phyloP scores from a whole-genome alignment of 1,139 yeast species.

The Kurtzmaniella quercitrusa region DNA sequence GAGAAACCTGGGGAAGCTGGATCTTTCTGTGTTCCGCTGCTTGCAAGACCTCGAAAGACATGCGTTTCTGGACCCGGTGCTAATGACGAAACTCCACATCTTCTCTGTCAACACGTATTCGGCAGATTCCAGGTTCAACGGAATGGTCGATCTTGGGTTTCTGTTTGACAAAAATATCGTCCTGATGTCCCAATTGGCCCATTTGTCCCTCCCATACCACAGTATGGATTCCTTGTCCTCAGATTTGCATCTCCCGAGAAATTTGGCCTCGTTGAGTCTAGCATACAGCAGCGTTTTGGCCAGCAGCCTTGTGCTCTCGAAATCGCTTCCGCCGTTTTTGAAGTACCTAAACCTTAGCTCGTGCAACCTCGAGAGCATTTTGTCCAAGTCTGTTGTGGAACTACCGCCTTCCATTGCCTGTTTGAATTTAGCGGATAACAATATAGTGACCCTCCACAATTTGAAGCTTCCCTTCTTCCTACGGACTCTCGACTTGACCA shows the following conservation, averaged over 20 bases:
- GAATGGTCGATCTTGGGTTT: slow-evolving; percentile 3
- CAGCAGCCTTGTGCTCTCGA: not conserved
- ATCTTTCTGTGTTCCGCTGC: slow-evolving; percentile 1
- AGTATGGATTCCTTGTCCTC: not conserved
- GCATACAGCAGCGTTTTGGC: not conserved
- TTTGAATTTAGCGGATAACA: slow-evolving; percentile 4
- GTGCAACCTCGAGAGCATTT: slow-evolving; percentile 1
- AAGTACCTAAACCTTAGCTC: slow-evolving; percentile 2
- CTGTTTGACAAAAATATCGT: not conserved
- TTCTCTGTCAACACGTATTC: slow-evolving; percentile 2
- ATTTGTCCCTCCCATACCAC: slow-evolving; percentile 5
- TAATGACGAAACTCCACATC: not conserved
- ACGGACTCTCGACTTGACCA: slow-evolving; percentile 3
- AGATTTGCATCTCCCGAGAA: slow-evolving; percentile 1
- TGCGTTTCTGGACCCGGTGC: not conserved
- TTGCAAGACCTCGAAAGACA: slow-evolving; percentile 1
- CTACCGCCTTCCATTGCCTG: slow-evolving; percentile 3
- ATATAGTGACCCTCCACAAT: not conserved
- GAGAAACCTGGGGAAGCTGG: not conserved
- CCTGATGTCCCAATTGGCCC: not conserved
- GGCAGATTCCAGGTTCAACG: not conserved
- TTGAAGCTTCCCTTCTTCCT: slow-evolving; percentile 2
- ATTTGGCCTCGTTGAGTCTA: slow-evolving; percentile 2
- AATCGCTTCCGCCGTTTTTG: slow-evolving; percentile 2
- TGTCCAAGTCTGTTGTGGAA: not conserved